Evolutionary conservation across 148 eudicot genomes (phyloP).

Genomic region (Polygonum aviculare): DNA sequence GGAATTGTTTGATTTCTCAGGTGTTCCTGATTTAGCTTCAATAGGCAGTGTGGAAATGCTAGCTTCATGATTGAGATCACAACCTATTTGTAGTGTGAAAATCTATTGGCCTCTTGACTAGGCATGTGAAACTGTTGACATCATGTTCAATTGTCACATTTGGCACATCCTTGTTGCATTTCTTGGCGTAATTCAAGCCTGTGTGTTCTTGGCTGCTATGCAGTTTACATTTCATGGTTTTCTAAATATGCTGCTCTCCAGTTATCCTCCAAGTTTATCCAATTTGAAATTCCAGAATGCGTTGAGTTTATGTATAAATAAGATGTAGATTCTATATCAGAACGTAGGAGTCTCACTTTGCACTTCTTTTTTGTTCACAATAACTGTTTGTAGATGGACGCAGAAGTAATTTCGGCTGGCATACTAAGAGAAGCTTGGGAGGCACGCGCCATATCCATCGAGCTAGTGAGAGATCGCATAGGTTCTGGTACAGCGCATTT

Average conservation of each 20-base stretch:
- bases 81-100: background rate
- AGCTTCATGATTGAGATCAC: too few species aligned
- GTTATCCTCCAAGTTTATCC: background rate
- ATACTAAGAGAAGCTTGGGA: constrained; percentile 76
- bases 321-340: background rate
- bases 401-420: constrained; percentile 94
- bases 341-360: background rate
- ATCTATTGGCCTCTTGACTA: background rate
- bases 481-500: constrained; percentile 78
- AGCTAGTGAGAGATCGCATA: constrained; percentile 51
- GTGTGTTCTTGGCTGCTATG: background rate
- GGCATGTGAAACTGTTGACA: background rate
- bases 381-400: constrained; percentile 69
- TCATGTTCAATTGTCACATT: background rate
- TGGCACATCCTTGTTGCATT: background rate
- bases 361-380: constrained; percentile 2
- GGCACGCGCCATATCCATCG: constrained; percentile 57
- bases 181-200: background rate
- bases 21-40: background rate
- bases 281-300: background rate
- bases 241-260: background rate
- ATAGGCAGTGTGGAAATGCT: background rate
- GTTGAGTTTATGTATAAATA: background rate
- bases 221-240: background rate
- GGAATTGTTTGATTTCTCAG: background rate